These are phyloP conservation scores for Fusarium sulawesiense DNA, from an alignment of 2,329 filamentous ascomycete species.

Conservation along the genomic window DNA sequence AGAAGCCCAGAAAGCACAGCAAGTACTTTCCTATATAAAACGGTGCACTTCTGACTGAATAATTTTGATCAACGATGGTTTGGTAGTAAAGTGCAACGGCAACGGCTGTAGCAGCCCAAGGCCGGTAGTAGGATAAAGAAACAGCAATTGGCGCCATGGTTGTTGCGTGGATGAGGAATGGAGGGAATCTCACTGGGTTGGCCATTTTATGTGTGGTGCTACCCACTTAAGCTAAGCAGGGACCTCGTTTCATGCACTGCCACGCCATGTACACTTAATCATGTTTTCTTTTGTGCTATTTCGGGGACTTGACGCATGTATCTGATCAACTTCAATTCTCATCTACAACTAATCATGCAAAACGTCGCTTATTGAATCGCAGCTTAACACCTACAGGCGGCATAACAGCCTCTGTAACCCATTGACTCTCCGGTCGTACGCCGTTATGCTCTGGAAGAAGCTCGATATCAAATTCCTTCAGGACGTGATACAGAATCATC, in stretches of 20 bases:
- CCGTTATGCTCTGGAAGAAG: conserved; percentile 39
- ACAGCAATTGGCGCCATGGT: conserved; percentile 20
- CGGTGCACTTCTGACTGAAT: background rate
- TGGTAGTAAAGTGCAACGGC: background rate
- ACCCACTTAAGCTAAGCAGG: conserved; percentile 7
- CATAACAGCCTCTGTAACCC: conserved; percentile 38
- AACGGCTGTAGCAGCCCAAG: conserved; percentile 17
- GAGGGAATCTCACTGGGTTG: conserved; percentile 11
- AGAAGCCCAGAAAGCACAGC: conserved; percentile 3
- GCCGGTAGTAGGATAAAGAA: conserved; percentile 22
- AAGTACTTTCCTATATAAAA: conserved; percentile 8
- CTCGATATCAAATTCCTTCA: conserved; percentile 33
- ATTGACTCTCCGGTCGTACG: conserved; percentile 31
- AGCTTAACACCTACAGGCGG: conserved; percentile 37
- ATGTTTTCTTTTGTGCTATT: background rate
- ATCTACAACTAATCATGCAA: background rate
- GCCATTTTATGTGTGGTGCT: conserved; percentile 16
- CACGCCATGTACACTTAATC: background rate
- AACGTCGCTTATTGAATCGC: conserved; percentile 21
- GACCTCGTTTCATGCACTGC: conserved; percentile 9
- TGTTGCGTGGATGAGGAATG: background rate
- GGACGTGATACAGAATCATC: conserved; percentile 45
- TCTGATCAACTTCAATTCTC: background rate
- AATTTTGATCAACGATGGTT: background rate
- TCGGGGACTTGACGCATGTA: rapidly evolving